Evolutionary conservation across 371 early-diverging fungal genomes (phyloP).

Genomic region (Mucor velutinosus): DNA sequence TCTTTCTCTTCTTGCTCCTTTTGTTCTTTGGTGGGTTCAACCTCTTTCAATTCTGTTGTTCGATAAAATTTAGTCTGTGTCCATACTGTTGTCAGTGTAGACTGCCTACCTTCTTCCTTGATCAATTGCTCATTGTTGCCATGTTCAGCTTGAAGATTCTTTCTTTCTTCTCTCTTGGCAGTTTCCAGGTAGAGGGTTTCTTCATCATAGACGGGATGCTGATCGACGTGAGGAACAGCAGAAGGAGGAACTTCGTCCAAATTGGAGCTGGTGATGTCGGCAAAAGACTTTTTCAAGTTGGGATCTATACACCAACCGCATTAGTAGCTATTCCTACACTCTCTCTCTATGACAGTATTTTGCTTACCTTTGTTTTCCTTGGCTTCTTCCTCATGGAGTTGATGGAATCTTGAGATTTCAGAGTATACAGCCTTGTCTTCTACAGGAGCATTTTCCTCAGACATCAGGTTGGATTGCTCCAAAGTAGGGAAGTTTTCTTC

Average conservation of each 20-base stretch:
- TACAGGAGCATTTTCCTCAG: slow-evolving; percentile 19
- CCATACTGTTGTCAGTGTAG: neutral
- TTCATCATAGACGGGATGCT: slow-evolving; percentile 42
- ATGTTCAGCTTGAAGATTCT: slow-evolving; percentile 19
- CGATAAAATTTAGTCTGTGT: neutral
- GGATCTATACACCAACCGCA: slow-evolving; percentile 5
- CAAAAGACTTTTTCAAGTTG: slow-evolving; percentile 30
- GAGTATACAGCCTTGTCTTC: slow-evolving; percentile 33
- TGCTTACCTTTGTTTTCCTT: slow-evolving; percentile 4
- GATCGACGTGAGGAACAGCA: slow-evolving; percentile 32
- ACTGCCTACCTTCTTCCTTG: slow-evolving; percentile 26
- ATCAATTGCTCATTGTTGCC: slow-evolving; percentile 25
- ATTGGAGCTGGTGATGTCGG: slow-evolving; percentile 38
- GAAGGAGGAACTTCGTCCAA: slow-evolving; percentile 45
- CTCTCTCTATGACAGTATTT: neutral
- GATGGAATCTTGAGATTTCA: slow-evolving; percentile 32
- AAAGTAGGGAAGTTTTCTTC: slow-evolving; percentile 44
- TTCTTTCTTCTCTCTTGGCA: slow-evolving; percentile 35
- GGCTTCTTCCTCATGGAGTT: slow-evolving; percentile 13
- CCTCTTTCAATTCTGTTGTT: slow-evolving; percentile 12
- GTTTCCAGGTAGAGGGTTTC: slow-evolving; percentile 29
- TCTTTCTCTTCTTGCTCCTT: slow-evolving; percentile 15
- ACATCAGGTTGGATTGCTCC: slow-evolving; percentile 36
- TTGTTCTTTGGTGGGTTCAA: slow-evolving; percentile 14
- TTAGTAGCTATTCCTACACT: neutral